Evolutionary conservation across 768 basidiomycete species (phyloP), one percentile per base, ranked within the genome.

Genomic region (Kondoa malvinella): DNA sequence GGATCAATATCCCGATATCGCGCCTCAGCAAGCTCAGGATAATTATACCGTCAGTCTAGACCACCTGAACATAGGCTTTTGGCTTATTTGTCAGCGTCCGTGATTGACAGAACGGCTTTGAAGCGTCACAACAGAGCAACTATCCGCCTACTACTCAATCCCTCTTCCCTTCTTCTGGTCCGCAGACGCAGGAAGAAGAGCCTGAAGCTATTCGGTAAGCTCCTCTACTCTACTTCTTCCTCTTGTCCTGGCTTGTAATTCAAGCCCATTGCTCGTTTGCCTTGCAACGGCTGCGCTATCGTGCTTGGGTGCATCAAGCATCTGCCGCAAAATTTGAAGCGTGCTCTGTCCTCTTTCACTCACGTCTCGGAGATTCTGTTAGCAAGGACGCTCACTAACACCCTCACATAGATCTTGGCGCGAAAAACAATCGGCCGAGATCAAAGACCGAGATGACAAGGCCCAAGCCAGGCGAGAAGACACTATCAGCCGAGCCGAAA

Each of bases 371-470:
- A 33, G 30, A 64, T 34, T 29, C 56, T 62, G 17, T n/a, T n/a
- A n/a, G n/a, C 15, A 26, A 3, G n/a, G 14, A 56, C 27, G 34
- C 40, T 17, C 25, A 4, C 58, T 60, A 16, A 63, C 31, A 16
- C 31, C 58, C 8, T 25, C n/a, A 29, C 3, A 66, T 70, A 92
- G 89, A 76, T 80, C 85, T 74, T 96, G 94, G 94, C 84, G 88
- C 59, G 87, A 85, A 75, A 85, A 83, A 74, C 92, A 95, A 74
- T 84, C 84, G 29, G 85, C 81, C 29, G 90, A 92, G 75, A 92
- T 96, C 70, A 83, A 80, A 71, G 81, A 81, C 56, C 85, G 94
- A 67, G 92, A 96, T 76, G 88, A 87, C 73, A 83, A 81, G 30
- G 86, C 89, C 34, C 84, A 85, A 75, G 80, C 80, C 33, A 86